Conservation (phyloP, 441 rosid genomes). For the Jatropha podagrica region DNA sequence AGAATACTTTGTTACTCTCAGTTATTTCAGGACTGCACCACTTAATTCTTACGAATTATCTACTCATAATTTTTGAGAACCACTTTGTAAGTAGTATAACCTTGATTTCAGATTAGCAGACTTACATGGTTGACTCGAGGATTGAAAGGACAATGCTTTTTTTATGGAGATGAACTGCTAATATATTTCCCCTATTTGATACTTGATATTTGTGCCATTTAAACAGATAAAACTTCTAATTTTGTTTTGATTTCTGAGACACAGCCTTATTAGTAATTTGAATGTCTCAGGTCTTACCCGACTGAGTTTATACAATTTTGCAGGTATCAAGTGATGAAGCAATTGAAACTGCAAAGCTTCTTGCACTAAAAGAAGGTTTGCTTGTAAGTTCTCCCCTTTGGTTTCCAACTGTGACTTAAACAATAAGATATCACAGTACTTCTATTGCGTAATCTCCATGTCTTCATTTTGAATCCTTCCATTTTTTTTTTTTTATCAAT, state of each 20-base stretch:
- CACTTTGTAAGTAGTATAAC: neutral
- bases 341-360: constrained; percentile 71
- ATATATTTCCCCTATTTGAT: neutral
- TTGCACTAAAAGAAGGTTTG: constrained; percentile 82
- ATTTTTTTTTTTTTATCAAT: neutral
- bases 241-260: neutral
- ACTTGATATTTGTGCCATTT: neutral
- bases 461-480: too few species aligned
- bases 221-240: neutral
- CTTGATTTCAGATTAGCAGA: neutral
- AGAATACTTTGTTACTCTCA: neutral
- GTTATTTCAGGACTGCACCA: neutral
- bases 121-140: neutral
- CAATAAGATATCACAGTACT: neutral
- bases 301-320: neutral
- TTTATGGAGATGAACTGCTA: neutral
- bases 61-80: neutral
- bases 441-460: too few species aligned
- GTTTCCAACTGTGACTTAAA: neutral
- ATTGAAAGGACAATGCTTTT: neutral
- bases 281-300: neutral
- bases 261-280: neutral
- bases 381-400: constrained; percentile 55
- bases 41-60: neutral
- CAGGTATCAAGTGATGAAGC: constrained; percentile 80